Conservation (phyloP, 116 monocot species). For the Phalaenopsis hybrid region DNA sequence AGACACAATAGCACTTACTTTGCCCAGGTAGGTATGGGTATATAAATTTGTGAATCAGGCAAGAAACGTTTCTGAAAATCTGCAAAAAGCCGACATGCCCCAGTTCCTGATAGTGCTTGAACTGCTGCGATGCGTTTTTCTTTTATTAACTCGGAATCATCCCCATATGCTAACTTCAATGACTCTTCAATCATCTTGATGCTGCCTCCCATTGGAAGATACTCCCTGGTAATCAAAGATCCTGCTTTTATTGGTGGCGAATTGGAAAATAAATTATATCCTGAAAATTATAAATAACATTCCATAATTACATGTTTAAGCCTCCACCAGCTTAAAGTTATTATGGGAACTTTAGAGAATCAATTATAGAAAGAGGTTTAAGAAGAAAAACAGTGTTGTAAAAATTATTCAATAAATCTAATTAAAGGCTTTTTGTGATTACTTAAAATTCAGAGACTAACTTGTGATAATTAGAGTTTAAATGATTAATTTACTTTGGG, state of each 20-base stretch:
- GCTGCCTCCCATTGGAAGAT: slow-evolving; percentile 98
- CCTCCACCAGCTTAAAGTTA: background rate
- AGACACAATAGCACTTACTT: slow-evolving; percentile 51
- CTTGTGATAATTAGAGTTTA: background rate
- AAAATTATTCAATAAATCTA: background rate
- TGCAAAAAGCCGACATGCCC: slow-evolving; percentile 94
- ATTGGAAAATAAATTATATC: background rate
- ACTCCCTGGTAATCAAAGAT: slow-evolving; percentile 54
- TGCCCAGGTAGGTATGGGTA: slow-evolving; percentile 90
- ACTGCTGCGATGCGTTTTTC: slow-evolving; percentile 85
- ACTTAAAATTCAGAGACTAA: background rate
- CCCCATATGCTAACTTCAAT: slow-evolving; percentile 92
- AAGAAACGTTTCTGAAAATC: slow-evolving; percentile 84
- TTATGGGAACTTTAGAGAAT: background rate
- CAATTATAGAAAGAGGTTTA: background rate
- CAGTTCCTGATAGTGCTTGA: slow-evolving; percentile 91
- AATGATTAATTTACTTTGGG: background rate
- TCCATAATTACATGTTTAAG: background rate
- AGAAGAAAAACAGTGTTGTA: background rate
- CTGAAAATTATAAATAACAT: background rate
- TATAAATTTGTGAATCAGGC: slow-evolving; percentile 90
- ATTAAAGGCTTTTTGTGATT: background rate
- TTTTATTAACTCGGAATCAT: slow-evolving; percentile 78
- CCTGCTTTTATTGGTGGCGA: background rate
- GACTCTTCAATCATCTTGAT: slow-evolving; percentile 74